These are phyloP conservation scores for Penicillium sp. DNA, from an alignment of 2,329 filamentous ascomycete genomes.

Conservation along the genomic window DNA sequence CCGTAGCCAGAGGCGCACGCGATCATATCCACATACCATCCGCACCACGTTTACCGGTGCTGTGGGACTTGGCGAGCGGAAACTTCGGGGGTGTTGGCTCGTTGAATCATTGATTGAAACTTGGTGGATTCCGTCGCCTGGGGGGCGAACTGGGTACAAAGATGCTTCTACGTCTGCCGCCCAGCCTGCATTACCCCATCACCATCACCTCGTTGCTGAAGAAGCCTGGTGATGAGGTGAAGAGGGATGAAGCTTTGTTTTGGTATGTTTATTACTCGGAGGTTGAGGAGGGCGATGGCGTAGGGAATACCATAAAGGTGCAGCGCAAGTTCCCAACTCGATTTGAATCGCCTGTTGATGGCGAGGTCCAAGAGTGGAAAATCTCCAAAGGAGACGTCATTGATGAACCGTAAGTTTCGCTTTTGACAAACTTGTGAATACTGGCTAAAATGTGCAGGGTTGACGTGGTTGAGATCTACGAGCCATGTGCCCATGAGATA, in stretches of 20 bases:
- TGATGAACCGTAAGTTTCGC: slow-evolving; percentile 40
- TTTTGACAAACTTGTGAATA: background rate
- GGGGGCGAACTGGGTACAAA: slow-evolving; percentile 18
- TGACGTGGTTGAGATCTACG: slow-evolving; percentile 73
- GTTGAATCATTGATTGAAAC: slow-evolving; percentile 4
- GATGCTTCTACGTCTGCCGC: slow-evolving; percentile 51
- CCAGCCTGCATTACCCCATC: slow-evolving; percentile 82
- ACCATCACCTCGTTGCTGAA: slow-evolving; percentile 85
- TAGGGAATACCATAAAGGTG: slow-evolving; percentile 71
- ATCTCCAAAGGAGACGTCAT: slow-evolving; percentile 54
- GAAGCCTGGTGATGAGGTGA: slow-evolving; percentile 70
- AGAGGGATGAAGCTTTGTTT: slow-evolving; percentile 75
- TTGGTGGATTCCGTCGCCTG: slow-evolving; percentile 10
- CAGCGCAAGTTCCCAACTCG: slow-evolving; percentile 71
- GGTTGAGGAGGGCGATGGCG: slow-evolving; percentile 65
- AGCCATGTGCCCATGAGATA: slow-evolving; percentile 85
- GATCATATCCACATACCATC: slow-evolving; percentile 16
- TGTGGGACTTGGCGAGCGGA: slow-evolving; percentile 2
- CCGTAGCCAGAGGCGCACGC: slow-evolving; percentile 21
- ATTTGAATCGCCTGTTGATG: slow-evolving; percentile 83
- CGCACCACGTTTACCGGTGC: background rate
- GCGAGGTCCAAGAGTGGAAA: slow-evolving; percentile 74
- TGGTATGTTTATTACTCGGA: slow-evolving; percentile 83
- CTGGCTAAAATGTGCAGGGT: slow-evolving; percentile 39
- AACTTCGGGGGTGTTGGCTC: background rate